Evolutionary conservation across 23 red algal species (phyloP), one percentile per base, ranked within the genome.

Genomic region (Gracilaria domingensis): DNA sequence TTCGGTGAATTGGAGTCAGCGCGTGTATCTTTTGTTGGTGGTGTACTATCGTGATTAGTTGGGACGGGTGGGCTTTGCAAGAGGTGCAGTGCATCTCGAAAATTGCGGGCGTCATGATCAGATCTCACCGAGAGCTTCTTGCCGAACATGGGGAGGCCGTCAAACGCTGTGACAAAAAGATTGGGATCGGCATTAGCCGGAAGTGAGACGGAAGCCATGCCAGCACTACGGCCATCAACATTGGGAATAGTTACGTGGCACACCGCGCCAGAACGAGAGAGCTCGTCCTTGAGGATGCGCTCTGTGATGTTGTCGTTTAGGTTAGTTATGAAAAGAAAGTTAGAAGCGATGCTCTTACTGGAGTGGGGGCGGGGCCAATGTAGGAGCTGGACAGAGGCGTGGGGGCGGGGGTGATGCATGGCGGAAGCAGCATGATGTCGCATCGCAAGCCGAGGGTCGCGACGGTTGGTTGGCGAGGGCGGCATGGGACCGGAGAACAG

Each of bases 301-400:
- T 49, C 39, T 12, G 72, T 49, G 45, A 77, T 34, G 32, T 77
- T 77, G 72, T 77, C 72, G 72, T 77, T 77, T 50, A 77, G 32
- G 26, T 77, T 77, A 77, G 72, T 49, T 28, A 77, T 77, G 40
- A 77, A 77, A 29, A 77, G 72, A 77, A 28, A 77, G 39, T 49
- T 77, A 77, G 45, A 24, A 25, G 72, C 32, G 39, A 11, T 6
- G 4, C 8, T 40, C 40, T 26, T 28, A 18, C 40, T 30, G 12
- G 72, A 23, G 32, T 50, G 72, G 39, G 16, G 6, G 45, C 39
- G 72, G 24, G 5, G 13, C 72, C 72, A 77, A 20, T 20, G 38
- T 49, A 77, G n/a, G 1, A 45, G 39, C 26, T 77, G 35, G 0
- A 77, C 8, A 12, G 72, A 42, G 72, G 2, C 40, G 0, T 40